A percentile compares a stretch with the other conserved stretches of the same genome.
Conservation (phyloP, 2,329 filamentous ascomycete genomes). For the Colletotrichum sp. region DNA sequence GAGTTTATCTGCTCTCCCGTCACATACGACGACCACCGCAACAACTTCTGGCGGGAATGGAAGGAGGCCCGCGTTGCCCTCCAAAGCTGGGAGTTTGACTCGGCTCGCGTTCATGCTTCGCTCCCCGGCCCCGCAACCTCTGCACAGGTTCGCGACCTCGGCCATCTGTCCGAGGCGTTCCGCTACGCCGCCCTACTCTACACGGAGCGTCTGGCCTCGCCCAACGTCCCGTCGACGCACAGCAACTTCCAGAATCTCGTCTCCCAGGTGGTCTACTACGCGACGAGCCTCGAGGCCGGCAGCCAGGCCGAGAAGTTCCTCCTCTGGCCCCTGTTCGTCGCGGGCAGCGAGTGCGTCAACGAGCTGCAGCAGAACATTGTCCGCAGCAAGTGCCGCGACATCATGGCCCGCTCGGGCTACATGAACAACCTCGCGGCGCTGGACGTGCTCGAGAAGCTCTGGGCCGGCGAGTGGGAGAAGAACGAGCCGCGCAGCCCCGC, state of each 20-base stretch:
- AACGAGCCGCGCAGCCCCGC: constrained; percentile 36
- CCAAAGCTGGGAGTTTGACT: constrained; percentile 80
- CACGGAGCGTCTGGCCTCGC: constrained; percentile 84
- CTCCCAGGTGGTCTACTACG: constrained; percentile 81
- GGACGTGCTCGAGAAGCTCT: constrained; percentile 84
- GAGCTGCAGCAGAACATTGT: constrained; percentile 80
- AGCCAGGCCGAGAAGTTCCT: constrained; percentile 84
- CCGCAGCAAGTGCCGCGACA: constrained; percentile 80
- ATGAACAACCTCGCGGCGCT: constrained; percentile 90
- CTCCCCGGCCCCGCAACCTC: constrained; percentile 56
- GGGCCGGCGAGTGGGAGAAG: constrained; percentile 62
- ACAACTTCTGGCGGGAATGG: constrained; percentile 87
- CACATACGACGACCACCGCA: constrained; percentile 62
- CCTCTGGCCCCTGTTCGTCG: constrained; percentile 91
- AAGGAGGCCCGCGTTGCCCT: constrained; percentile 77
- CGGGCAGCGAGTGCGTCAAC: constrained; percentile 87
- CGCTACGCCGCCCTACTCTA: constrained; percentile 89
- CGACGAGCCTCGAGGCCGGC: constrained; percentile 76
- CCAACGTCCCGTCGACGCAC: constrained; percentile 73
- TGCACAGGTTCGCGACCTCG: constrained; percentile 73
- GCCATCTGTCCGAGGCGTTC: constrained; percentile 88
- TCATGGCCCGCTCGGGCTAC: constrained; percentile 88
- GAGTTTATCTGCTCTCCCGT: constrained; percentile 52
- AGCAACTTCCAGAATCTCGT: constrained; percentile 85
- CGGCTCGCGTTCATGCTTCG: constrained; percentile 53